Base-by-base conservation (phyloP, 2,329 filamentous ascomycete species). In the Colletotrichum phormii region DNA sequence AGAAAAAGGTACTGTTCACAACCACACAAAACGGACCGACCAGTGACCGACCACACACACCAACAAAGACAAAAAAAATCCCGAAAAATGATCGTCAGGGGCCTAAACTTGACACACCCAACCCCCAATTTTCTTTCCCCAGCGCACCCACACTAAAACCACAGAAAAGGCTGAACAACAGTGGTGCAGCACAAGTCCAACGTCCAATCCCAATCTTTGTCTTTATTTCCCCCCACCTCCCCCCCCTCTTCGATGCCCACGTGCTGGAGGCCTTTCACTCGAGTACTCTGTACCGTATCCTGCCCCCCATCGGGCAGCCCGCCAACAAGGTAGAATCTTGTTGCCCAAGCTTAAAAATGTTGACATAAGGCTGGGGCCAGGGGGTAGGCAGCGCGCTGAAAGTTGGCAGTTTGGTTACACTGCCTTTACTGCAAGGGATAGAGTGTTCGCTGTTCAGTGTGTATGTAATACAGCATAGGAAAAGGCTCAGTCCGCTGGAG, bases 61-160 rank as follows among this genome's bases (percentile, higher is more conserved):
- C 35, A n/a, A 31, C 26, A 51, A 37, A 6, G 35, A 6, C 13
- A 55, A 37, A 33, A 24, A 1, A 13, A 18, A 12, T n/a, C 51
- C 58, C 58, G 51, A 62, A 13, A 37, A 69, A 33, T 54, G 70
- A 72, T 72, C 65, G 42, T 72, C 70, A 72, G 65, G 70, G 70
- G 70, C 51, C 59, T 72, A 18, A 59, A 72, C 65, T 64, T 69
- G 70, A 72, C 65, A 72, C 70, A 29, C 24, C 35, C 53, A 5
- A 18, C 46, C 55, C 64, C 69, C 53, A 33, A 26, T 59, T 42
- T 55, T 46, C 59, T 22, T 71, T 58, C 68, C 70, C 70, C 70
- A 69, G 65, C 64, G 59, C 70, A 72, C 59, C 70, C 65, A 72
- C 69, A 31, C 54, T 3, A 15, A 5, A 31, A 54, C 33, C 46